Percentiles rank a stretch among this genome's conserved stretches.
Conservation (phyloP, 441 rosid species). For the Pelargonium australe region DNA sequence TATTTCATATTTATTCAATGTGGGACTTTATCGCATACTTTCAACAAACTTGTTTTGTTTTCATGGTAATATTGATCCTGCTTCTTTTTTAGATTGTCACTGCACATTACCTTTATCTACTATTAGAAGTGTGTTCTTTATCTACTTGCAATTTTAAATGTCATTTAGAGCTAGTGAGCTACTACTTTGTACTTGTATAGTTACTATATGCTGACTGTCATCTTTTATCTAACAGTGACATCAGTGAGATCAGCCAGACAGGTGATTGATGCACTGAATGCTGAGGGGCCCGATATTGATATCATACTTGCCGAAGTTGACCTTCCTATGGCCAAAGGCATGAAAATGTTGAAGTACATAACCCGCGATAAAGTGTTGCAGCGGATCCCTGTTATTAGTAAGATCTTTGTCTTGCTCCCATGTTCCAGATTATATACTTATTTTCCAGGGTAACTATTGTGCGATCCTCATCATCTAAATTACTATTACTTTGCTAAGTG, state of each 20-base stretch:
- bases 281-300: slow-evolving; percentile 91
- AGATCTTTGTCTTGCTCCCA: slow-evolving; percentile 27
- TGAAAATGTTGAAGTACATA: slow-evolving; percentile 90
- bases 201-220: neutral
- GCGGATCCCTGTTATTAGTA: slow-evolving; percentile 94
- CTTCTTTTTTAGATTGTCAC: neutral
- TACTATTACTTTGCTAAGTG: slow-evolving; percentile 46
- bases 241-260: slow-evolving; percentile 86
- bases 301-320: slow-evolving; percentile 90
- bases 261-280: slow-evolving; percentile 88
- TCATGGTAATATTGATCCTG: neutral
- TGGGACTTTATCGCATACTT: neutral
- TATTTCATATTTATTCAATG: too few relatives aligned
- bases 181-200: too few relatives aligned
- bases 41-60: too few relatives aligned
- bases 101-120: neutral
- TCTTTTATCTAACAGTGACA: slow-evolving; percentile 50
- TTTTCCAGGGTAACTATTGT: neutral
- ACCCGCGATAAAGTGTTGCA: slow-evolving; percentile 68
- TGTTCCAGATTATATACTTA: neutral
- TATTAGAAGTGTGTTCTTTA: neutral
- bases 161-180: too few relatives aligned
- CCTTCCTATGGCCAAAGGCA: slow-evolving; percentile 91
- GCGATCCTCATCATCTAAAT: neutral
- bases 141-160: neutral